Conservation (phyloP, 1,284 basidiomycete genomes). For the Farysia itapuensis region DNA sequence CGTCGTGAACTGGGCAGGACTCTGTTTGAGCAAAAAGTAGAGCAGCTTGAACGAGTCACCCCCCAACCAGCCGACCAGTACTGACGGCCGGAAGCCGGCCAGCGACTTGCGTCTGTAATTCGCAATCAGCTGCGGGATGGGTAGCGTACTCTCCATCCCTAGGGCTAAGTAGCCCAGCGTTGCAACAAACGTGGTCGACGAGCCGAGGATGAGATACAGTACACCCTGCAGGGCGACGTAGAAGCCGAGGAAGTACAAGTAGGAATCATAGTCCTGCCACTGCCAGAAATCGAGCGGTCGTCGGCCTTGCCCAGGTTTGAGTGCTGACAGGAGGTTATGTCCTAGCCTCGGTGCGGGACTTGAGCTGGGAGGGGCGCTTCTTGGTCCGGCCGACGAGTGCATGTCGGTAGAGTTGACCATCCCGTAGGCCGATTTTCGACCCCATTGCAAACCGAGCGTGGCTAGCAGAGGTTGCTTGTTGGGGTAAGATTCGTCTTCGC, state of each 20-base stretch:
- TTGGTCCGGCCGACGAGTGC: constrained; percentile 1
- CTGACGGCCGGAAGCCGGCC: constrained; percentile 80
- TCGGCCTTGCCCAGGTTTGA: neutral
- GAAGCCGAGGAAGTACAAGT: constrained; percentile 79
- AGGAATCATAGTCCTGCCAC: constrained; percentile 72
- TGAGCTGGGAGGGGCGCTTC: neutral
- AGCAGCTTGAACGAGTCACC: constrained; percentile 61
- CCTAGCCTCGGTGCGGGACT: neutral
- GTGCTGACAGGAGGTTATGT: neutral
- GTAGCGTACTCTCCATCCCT: constrained; percentile 62
- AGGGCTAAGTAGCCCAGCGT: constrained; percentile 76
- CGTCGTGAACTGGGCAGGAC: constrained; percentile 40
- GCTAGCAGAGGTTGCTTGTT: constrained; percentile 36
- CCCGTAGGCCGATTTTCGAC: constrained; percentile 7
- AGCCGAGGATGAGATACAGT: constrained; percentile 69
- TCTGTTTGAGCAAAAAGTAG: constrained; percentile 28
- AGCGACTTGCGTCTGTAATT: constrained; percentile 74
- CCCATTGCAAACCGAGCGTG: constrained; percentile 12
- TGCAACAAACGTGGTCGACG: constrained; percentile 68
- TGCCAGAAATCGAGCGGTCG: constrained; percentile 80
- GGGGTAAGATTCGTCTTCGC: constrained; percentile 15
- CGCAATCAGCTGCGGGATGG: constrained; percentile 40
- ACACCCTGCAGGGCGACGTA: constrained; percentile 64
- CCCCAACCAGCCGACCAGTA: constrained; percentile 65
- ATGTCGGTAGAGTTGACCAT: constrained; percentile 8